Evolutionary conservation across 192 early-diverging fungal genomes (phyloP).

Genomic region (Geosiphon pyriformis): DNA sequence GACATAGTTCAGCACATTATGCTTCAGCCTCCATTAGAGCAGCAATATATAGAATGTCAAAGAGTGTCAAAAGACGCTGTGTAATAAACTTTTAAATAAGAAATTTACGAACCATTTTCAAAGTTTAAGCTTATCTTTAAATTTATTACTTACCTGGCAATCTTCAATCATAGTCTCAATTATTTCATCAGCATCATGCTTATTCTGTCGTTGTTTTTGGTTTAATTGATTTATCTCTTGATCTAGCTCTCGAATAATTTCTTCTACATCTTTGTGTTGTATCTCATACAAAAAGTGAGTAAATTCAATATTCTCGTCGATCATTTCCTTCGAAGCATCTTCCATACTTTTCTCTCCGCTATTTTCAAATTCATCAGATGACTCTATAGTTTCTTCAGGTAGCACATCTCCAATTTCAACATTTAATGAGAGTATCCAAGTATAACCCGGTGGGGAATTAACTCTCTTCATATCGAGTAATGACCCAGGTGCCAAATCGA

Average conservation of each 20-base stretch:
- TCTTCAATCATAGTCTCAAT: constrained; percentile 72
- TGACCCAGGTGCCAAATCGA: too few relatives aligned
- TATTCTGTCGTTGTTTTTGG: constrained; percentile 45
- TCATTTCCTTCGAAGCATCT: constrained; percentile 37
- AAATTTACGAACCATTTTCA: too few relatives aligned
- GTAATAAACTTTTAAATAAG: too few relatives aligned
- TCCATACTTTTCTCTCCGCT: constrained; percentile 17
- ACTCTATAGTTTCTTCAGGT: not conserved
- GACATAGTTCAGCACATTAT: constrained; percentile 78
- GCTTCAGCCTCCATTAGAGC: constrained; percentile 98
- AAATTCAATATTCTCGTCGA: constrained; percentile 58
- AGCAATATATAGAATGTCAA: constrained; percentile 89
- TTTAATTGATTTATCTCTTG: constrained; percentile 49
- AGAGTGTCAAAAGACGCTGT: constrained; percentile 73
- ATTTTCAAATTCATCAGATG: constrained; percentile 14
- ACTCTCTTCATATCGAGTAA: too few relatives aligned
- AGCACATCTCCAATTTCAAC: not conserved
- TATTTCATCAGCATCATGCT: constrained; percentile 56
- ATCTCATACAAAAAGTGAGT: constrained; percentile 56
- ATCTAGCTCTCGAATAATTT: constrained; percentile 40
- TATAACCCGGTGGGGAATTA: too few relatives aligned
- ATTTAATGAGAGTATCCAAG: not conserved
- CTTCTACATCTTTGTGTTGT: constrained; percentile 32
- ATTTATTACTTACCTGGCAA: constrained; percentile 44
- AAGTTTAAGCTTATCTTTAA: too few relatives aligned